A percentile compares a stretch with the other conserved stretches of the same genome.
These are phyloP conservation scores for Candida argentea DNA, from an alignment of 805 yeast species.

Conservation along the genomic window DNA sequence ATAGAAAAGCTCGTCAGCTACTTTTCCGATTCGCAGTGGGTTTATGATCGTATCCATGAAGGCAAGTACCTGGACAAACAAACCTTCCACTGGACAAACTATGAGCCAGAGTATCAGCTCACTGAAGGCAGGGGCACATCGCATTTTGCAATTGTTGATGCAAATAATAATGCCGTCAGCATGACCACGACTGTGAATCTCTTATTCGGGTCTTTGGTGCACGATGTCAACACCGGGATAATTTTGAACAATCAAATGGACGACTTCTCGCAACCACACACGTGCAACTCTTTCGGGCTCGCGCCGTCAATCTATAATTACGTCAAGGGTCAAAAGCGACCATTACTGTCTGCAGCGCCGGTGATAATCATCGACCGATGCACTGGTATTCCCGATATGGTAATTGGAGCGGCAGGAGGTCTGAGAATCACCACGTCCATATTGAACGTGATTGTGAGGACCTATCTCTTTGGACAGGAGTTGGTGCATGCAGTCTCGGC, in stretches of 20 bases:
- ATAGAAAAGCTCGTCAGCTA: constrained; percentile 27
- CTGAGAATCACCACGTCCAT: constrained; percentile 76
- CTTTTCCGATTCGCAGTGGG: constrained; percentile 49
- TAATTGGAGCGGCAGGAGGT: constrained; percentile 94
- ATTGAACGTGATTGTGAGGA: constrained; percentile 67
- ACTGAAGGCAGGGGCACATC: constrained; percentile 88
- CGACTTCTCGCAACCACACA: constrained; percentile 71
- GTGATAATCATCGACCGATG: constrained; percentile 41
- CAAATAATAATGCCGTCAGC: constrained; percentile 64
- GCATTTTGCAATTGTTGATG: constrained; percentile 74
- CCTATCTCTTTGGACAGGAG: constrained; percentile 46
- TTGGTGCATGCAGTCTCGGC: constrained; percentile 61
- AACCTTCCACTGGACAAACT: constrained; percentile 64
- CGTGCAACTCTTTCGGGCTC: constrained; percentile 67
- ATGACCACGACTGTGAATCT: constrained; percentile 86
- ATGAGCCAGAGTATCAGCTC: constrained; percentile 68
- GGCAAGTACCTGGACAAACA: constrained; percentile 40
- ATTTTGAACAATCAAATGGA: constrained; percentile 89
- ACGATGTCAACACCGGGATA: constrained; percentile 75
- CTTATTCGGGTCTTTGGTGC: constrained; percentile 72
- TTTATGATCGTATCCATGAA: constrained; percentile 29
- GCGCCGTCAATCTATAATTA: constrained; percentile 76
- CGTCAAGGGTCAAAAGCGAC: constrained; percentile 67
- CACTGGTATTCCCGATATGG: constrained; percentile 39
- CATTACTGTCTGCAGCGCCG: constrained; percentile 78